Conservation (phyloP, 352 stramenopile species). For the Phytopythium vexans region DNA sequence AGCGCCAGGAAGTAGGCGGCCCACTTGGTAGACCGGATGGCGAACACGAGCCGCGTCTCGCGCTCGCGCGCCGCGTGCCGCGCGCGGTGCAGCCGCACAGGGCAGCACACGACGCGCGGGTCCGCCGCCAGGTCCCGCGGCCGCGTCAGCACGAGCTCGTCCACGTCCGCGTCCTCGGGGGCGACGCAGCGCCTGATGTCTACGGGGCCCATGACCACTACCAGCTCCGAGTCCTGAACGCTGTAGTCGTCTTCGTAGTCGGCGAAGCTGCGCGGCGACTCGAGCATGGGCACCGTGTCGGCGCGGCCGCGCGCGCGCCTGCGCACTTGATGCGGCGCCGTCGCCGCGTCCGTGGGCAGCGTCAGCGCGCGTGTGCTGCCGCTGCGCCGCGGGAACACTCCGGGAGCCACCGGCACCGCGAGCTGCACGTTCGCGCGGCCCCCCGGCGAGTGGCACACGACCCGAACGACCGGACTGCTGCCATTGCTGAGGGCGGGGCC, state of each 20-base stretch:
- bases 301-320: not conserved
- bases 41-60: conserved; percentile 56
- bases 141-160: conserved; percentile 27
- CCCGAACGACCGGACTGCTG: too few species aligned
- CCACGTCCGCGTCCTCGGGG: conserved; percentile 16
- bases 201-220: not conserved
- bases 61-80: conserved; percentile 32
- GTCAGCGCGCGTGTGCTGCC: conserved; percentile 1
- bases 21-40: conserved; percentile 79
- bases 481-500: conserved; percentile 4
- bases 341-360: not conserved
- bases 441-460: conserved; percentile 31
- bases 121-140: conserved; percentile 45
- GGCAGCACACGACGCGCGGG: conserved; percentile 35
- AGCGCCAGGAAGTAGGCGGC: conserved; percentile 72
- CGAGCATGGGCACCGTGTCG: conserved; percentile 12
- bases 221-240: not conserved
- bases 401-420: conserved; percentile 28
- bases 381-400: conserved; percentile 8
- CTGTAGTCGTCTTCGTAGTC: conserved; percentile 10
- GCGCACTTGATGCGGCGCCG: conserved; percentile 1
- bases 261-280: conserved; percentile 6
- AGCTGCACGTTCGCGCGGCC: conserved; percentile 35
- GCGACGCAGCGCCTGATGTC: conserved; percentile 1
- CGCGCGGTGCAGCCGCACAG: conserved; percentile 18